phyloP scores from a whole-genome alignment of 176 grass and related monocot genomes.

The Triticum monococcum region DNA sequence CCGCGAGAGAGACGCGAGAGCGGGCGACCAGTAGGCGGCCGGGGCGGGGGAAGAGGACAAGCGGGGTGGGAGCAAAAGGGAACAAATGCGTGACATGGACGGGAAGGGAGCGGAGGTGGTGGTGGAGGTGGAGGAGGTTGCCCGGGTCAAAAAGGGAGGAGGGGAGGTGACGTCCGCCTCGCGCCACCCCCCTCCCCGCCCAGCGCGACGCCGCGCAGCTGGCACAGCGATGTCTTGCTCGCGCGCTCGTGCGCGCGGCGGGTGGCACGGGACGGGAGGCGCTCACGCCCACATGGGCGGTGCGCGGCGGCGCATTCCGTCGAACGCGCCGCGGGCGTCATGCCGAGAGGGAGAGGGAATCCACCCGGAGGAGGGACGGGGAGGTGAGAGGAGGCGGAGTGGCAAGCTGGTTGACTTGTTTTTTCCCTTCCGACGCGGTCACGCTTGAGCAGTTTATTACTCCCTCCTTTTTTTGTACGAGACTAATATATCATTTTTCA shows the following conservation, averaged over 20 bases:
- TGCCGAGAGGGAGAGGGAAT: not conserved
- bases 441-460: not conserved
- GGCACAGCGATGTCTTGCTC: conserved; percentile 27
- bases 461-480: no score
- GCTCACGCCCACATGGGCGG: conserved; percentile 48
- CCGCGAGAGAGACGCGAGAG: conserved; percentile 16
- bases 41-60: conserved; percentile 43
- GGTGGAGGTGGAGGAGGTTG: conserved; percentile 7
- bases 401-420: not conserved
- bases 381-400: not conserved
- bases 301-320: conserved; percentile 39
- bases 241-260: conserved; percentile 22
- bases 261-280: not conserved
- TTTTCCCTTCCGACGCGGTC: not conserved
- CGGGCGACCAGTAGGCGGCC: conserved; percentile 28
- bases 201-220: conserved; percentile 1
- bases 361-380: not conserved
- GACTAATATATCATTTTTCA: no score
- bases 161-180: conserved; percentile 19
- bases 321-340: conserved; percentile 27
- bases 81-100: conserved; percentile 49
- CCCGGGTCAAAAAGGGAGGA: conserved; percentile 31
- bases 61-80: conserved; percentile 37
- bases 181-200: not conserved
- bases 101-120: not conserved